These are phyloP conservation scores for Tylopilus sp. DNA, from an alignment of 768 basidiomycete genomes.

Conservation along the genomic window DNA sequence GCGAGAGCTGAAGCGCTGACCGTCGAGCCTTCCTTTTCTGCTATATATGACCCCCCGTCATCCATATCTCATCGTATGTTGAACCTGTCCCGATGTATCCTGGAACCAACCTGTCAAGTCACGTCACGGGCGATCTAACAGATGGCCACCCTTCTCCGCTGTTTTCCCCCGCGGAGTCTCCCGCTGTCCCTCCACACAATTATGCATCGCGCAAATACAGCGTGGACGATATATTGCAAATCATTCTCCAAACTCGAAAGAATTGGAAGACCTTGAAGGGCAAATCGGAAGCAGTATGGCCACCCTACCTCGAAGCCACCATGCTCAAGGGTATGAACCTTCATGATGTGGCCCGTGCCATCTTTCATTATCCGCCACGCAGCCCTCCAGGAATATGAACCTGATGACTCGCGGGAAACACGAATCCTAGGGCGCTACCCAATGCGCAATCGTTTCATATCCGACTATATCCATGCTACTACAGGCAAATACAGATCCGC, in stretches of 20 bases:
- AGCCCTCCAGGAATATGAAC: conserved; percentile 73
- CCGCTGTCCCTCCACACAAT: conserved; percentile 7
- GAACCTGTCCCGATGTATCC: conserved; percentile 18
- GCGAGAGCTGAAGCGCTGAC: conserved; percentile 8
- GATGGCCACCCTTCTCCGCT: background rate
- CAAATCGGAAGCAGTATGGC: conserved; percentile 71
- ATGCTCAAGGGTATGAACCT: conserved; percentile 64
- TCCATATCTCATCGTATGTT: conserved; percentile 1
- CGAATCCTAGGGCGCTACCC: conserved; percentile 72
- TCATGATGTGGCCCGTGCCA: conserved; percentile 9
- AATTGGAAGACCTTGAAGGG: conserved; percentile 74
- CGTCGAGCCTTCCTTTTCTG: conserved; percentile 12
- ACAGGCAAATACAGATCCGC: conserved; percentile 71
- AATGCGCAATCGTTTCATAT: conserved; percentile 76
- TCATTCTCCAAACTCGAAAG: conserved; percentile 65
- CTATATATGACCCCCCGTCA: conserved; percentile 25
- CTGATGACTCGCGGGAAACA: conserved; percentile 70
- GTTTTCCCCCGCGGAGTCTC: conserved; percentile 3
- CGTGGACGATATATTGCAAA: conserved; percentile 55
- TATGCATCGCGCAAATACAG: conserved; percentile 16
- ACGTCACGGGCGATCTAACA: conserved; percentile 1
- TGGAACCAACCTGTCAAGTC: conserved; percentile 1
- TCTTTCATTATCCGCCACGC: conserved; percentile 14
- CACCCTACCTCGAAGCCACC: conserved; percentile 72
- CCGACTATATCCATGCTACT: conserved; percentile 66